These are phyloP conservation scores for Endocladia muricata DNA, from an alignment of 31 red algal species.

Conservation along the genomic window DNA sequence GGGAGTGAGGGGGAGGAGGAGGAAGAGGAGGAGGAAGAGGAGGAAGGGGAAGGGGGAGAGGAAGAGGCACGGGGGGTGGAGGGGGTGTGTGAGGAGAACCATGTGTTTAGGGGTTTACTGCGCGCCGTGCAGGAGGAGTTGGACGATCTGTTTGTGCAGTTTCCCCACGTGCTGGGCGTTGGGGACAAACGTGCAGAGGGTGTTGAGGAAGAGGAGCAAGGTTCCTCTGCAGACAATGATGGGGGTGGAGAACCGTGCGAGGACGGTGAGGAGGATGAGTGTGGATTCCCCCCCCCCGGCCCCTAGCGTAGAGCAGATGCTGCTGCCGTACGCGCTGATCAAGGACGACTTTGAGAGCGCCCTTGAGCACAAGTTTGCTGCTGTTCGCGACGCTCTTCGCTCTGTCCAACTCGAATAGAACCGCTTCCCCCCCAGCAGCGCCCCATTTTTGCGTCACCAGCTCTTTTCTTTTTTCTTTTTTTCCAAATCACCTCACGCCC, in stretches of 20 bases:
- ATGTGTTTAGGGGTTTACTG: constrained; percentile 34
- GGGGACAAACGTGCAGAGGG: background rate
- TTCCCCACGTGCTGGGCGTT: too few relatives aligned
- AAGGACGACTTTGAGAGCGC: constrained; percentile 34
- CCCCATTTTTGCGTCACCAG: background rate
- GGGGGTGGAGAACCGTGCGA: background rate
- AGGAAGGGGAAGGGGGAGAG: background rate
- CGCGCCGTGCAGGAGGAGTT: constrained; percentile 50
- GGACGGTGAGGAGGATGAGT: too few relatives aligned
- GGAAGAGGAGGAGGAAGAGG: constrained; percentile 11
- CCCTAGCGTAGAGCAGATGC: constrained; percentile 41
- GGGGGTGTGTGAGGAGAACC: constrained; percentile 25
- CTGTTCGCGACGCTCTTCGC: constrained; percentile 10
- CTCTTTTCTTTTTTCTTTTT: background rate
- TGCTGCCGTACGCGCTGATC: constrained; percentile 53
- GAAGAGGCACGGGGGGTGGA: background rate
- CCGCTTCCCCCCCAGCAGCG: too few relatives aligned
- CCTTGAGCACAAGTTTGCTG: constrained; percentile 40
- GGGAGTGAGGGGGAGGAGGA: background rate
- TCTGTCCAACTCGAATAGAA: too few relatives aligned
- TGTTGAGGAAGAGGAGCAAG: too few relatives aligned
- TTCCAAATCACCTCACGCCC: background rate
- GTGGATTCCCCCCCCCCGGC: constrained; percentile 27
- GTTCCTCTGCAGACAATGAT: constrained; percentile 8
- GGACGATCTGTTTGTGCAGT: constrained; percentile 28